Base-by-base conservation (phyloP, 2,329 filamentous ascomycete species). In the Escovopsis sp. region DNA sequence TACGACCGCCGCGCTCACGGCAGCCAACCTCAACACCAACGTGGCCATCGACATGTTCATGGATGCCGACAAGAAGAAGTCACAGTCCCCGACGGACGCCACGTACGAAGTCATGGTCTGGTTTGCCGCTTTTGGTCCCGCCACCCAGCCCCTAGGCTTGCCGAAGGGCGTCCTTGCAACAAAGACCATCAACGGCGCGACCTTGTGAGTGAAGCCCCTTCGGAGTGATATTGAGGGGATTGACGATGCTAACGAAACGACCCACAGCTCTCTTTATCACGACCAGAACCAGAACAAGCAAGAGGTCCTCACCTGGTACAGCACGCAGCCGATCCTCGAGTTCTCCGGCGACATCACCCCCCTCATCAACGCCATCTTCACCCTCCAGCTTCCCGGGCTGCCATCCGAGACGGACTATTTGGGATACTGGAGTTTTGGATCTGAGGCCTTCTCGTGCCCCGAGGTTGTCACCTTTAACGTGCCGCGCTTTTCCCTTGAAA, bases 21-120 rank as follows among this genome's bases (percentile, higher is more conserved):
- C 54, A 0, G 53, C 56, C n/a, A 46, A 51, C 0, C 54, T 72
- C 44, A 70, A 72, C 48, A 58, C 69, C 53, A 76, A 76, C 59
- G 70, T 76, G 30, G 71, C 71, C 31, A 59, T 76, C 45, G 72
- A 76, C 58, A 71, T 76, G 64, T 76, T 75, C 55, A 55, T 75
- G 41, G 71, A 74, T 47, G 52, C 49, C 24, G 61, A 71, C 51
- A 52, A 62, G 41, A 50, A 47, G 1, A 62, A 53, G 1, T 57
- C 72, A 0, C 44, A 53, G 35, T 53, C 66, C 53, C 67, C 61
- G 35, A 52, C 53, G 1, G 57, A 59, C 5, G 66, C 72, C 2
- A 49, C 51, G 9, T 69, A 65, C 56, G 72, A 76, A 58, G 60
- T 76, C 56, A 75, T 75, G 70, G 63, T 76, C 31, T 74, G 69